phyloP scores from a whole-genome alignment of 2,329 filamentous ascomycete genomes.

The Fusarium tjaetaba region DNA sequence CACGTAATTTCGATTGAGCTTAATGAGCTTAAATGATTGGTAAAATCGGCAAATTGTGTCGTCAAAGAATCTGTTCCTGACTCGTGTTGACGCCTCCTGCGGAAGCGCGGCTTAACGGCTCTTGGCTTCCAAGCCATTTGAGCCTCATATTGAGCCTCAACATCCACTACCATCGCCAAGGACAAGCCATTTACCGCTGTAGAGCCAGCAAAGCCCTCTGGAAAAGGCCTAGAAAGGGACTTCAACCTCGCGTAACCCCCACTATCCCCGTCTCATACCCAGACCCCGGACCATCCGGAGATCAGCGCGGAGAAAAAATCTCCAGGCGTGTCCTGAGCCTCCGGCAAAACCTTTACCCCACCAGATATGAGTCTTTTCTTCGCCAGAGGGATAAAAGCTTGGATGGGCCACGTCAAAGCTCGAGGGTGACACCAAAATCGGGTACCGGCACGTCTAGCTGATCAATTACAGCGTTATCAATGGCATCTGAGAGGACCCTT shows the following conservation, averaged over 20 bases:
- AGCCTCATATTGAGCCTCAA: conserved; percentile 17
- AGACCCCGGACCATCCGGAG: conserved; percentile 8
- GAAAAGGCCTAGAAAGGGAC: background rate
- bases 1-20: background rate
- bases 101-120: background rate
- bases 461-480: background rate
- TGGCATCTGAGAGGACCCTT: background rate
- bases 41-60: background rate
- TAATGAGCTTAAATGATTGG: conserved; percentile 2
- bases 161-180: conserved; percentile 3
- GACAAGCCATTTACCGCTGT: background rate
- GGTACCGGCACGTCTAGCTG: conserved; percentile 15
- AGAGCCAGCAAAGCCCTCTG: background rate
- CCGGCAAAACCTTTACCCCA: conserved; percentile 20
- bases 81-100: background rate
- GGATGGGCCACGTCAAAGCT: conserved; percentile 1
- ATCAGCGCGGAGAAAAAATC: conserved; percentile 3
- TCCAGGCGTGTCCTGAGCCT: background rate
- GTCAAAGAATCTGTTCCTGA: background rate
- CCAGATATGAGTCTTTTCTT: conserved; percentile 14
- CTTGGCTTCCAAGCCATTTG: conserved; percentile 1
- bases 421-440: conserved; percentile 1
- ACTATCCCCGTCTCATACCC: background rate
- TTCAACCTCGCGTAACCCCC: background rate
- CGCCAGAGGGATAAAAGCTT: conserved; percentile 17